phyloP scores from a whole-genome alignment of 306 rosid genomes.

The Fagus sylvatica region DNA sequence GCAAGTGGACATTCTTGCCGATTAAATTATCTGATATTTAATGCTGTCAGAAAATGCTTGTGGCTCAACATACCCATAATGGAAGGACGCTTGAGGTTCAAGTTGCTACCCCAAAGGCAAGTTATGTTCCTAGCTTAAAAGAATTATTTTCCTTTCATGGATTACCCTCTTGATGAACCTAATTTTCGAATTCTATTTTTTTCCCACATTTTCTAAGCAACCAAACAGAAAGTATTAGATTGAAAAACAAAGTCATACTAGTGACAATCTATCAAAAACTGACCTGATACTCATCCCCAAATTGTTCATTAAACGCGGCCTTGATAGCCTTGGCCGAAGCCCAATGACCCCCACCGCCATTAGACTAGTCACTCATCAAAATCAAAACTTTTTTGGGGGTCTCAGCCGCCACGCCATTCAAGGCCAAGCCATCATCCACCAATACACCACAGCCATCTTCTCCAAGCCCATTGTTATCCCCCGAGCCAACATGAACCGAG shows the following conservation, averaged over 20 bases:
- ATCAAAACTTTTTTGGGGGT: constrained; percentile 69
- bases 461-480: constrained; percentile 27
- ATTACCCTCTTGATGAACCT: not conserved
- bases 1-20: too few relatives aligned
- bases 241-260: not conserved
- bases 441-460: constrained; percentile 32
- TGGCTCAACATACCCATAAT: too few relatives aligned
- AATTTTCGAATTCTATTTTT: not conserved
- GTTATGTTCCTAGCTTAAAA: too few relatives aligned
- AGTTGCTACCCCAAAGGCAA: too few relatives aligned
- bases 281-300: constrained; percentile 81
- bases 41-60: too few relatives aligned
- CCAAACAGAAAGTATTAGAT: constrained; percentile 6
- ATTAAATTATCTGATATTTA: too few relatives aligned
- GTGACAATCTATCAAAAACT: not conserved
- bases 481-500: constrained; percentile 33
- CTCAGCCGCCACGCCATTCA: constrained; percentile 36
- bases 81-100: too few relatives aligned
- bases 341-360: constrained; percentile 99
- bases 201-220: constrained; percentile 4
- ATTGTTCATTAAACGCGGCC: constrained; percentile 73
- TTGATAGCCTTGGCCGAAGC: constrained; percentile 97
- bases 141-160: too few relatives aligned
- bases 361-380: constrained; percentile 98
- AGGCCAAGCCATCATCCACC: constrained; percentile 28